Conservation (phyloP, 2,329 filamentous ascomycete genomes). For the Plenodomus tracheiphilus region DNA sequence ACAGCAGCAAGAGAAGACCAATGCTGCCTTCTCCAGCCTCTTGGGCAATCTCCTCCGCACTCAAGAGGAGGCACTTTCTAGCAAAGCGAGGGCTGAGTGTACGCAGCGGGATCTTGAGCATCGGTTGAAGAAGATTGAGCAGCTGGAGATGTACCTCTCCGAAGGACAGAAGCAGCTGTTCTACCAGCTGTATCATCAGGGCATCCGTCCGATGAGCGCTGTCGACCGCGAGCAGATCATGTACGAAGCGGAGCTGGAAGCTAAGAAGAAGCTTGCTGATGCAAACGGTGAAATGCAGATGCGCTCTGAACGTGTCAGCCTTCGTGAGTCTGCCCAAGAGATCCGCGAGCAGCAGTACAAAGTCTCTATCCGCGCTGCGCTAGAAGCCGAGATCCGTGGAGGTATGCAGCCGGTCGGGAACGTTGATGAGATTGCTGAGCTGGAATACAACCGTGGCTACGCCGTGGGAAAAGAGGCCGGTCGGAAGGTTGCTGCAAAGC, state of each 20-base stretch:
- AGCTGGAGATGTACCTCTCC: conserved; percentile 22
- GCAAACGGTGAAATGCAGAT: conserved; percentile 7
- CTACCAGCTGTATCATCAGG: conserved; percentile 10
- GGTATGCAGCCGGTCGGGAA: conserved; percentile 1
- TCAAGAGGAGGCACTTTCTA: conserved; percentile 11
- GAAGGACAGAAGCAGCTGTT: conserved; percentile 27
- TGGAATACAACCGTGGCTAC: conserved; percentile 16
- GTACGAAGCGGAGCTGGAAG: conserved; percentile 7
- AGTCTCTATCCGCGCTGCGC: conserved; percentile 1
- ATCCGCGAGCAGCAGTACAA: conserved; percentile 28
- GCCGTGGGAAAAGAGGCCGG: conserved; percentile 5
- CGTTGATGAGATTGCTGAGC: conserved; percentile 2
- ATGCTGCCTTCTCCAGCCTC: conserved; percentile 13
- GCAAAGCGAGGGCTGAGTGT: conserved; percentile 10
- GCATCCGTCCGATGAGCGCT: conserved; percentile 7
- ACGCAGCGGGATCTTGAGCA: conserved; percentile 11
- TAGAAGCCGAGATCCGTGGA: conserved; percentile 10
- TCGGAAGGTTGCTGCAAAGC: neutral
- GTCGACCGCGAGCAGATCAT: conserved; percentile 9
- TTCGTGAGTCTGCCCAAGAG: conserved; percentile 14
- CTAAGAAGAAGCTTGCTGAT: conserved; percentile 3
- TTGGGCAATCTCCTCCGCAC: conserved; percentile 15
- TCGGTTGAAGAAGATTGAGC: conserved; percentile 16
- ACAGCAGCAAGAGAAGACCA: conserved; percentile 9
- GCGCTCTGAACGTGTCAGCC: conserved; percentile 9